A percentile compares a stretch with the other conserved stretches of the same genome.
phyloP scores from a whole-genome alignment of 2,329 filamentous ascomycete genomes.

The Verruconis gallopava region DNA sequence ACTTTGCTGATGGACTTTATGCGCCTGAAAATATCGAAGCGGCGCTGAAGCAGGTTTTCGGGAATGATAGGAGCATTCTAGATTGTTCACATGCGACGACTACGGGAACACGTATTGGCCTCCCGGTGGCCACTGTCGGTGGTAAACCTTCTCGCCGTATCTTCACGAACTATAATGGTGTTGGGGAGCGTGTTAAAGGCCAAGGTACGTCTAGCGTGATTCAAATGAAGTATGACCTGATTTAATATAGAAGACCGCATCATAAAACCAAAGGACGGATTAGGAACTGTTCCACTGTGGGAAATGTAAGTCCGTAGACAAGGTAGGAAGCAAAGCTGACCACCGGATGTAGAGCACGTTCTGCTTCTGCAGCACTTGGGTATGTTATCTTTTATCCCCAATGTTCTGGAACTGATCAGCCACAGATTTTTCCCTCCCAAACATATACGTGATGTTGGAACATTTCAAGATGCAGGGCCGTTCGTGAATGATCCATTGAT shows the following conservation, averaged over 20 bases:
- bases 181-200: conserved; percentile 9
- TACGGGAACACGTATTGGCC: conserved; percentile 12
- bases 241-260: conserved; percentile 6
- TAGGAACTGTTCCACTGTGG: conserved; percentile 13
- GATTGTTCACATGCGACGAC: conserved; percentile 11
- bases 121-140: conserved; percentile 12
- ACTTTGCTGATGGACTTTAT: conserved; percentile 13
- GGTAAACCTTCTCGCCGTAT: conserved; percentile 11
- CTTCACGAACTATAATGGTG: conserved; percentile 15
- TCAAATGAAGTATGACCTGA: conserved; percentile 1
- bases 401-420: conserved; percentile 7
- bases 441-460: conserved; percentile 13
- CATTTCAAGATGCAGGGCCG: conserved; percentile 14
- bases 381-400: conserved; percentile 10
- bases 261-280: conserved; percentile 13
- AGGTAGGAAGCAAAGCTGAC: conserved; percentile 2
- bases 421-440: conserved; percentile 15
- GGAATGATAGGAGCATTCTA: conserved; percentile 11
- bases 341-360: conserved; percentile 11
- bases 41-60: conserved; percentile 12
- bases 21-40: conserved; percentile 11
- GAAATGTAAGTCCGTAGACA: conserved; percentile 13
- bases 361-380: conserved; percentile 12
- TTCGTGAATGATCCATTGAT: conserved; percentile 14
- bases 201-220: conserved; percentile 10